Conservation (phyloP, 352 stramenopile species). For the Elongisporangium undulatum region DNA sequence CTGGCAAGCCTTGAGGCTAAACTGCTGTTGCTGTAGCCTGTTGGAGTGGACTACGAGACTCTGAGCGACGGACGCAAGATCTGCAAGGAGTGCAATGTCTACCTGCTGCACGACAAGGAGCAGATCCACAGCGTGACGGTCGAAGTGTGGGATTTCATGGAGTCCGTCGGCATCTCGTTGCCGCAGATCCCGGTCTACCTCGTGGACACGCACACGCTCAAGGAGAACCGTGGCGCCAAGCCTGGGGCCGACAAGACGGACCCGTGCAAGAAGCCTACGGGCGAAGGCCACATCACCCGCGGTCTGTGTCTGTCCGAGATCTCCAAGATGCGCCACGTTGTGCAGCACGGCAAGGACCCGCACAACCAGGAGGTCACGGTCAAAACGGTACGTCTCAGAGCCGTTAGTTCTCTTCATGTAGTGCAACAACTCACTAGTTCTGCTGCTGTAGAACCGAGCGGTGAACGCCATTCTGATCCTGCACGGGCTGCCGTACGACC, state of each 20-base stretch:
- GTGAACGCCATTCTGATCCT: constrained; percentile 72
- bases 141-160: constrained; percentile 72
- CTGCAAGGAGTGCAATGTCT: constrained; percentile 56
- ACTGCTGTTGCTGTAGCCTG: constrained; percentile 13
- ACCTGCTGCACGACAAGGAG: constrained; percentile 52
- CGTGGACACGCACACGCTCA: constrained; percentile 50
- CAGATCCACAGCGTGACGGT: constrained; percentile 34
- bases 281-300: constrained; percentile 35
- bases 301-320: constrained; percentile 56
- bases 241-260: constrained; percentile 1
- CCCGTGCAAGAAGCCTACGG: constrained; percentile 18
- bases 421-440: constrained; percentile 4
- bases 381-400: constrained; percentile 29
- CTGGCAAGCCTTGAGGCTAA: constrained; percentile 14
- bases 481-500: constrained; percentile 68
- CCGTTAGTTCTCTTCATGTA: not conserved
- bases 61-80: constrained; percentile 63
- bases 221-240: constrained; percentile 29
- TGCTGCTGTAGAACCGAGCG: constrained; percentile 39
- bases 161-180: constrained; percentile 55
- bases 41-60: constrained; percentile 38
- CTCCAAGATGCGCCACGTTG: constrained; percentile 46
- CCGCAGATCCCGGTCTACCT: constrained; percentile 67
- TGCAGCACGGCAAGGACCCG: constrained; percentile 25
- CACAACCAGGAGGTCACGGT: constrained; percentile 40